Percentiles rank a stretch among this genome's conserved stretches.
These are phyloP conservation scores for Glomus cerebriforme DNA, from an alignment of 192 early-diverging fungal species.

Conservation along the genomic window DNA sequence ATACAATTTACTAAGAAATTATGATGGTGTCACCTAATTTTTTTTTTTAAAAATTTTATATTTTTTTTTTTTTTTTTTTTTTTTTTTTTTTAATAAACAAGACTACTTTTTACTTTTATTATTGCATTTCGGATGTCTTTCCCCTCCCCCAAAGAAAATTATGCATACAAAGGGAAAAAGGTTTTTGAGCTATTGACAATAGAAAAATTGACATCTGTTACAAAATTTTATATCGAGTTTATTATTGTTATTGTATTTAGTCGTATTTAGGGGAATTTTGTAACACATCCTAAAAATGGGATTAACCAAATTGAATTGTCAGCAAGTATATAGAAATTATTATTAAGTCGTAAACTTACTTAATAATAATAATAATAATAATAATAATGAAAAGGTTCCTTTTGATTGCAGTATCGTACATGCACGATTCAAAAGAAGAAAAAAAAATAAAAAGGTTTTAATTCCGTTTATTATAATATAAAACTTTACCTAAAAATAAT, in stretches of 20 bases:
- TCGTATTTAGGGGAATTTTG: neutral
- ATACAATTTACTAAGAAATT: no score
- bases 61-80: no score
- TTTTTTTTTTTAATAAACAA: neutral
- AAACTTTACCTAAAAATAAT: no score
- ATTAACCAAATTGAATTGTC: neutral
- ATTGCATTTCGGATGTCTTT: neutral
- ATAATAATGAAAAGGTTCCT: neutral
- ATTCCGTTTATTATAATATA: no score
- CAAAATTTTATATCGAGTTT: neutral
- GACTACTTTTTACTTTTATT: neutral
- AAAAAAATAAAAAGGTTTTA: no score
- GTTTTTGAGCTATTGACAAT: neutral
- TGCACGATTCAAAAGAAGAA: neutral
- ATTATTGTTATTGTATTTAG: neutral
- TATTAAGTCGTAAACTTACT: no score
- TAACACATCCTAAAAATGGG: no score
- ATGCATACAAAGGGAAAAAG: conserved; percentile 3
- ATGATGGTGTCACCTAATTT: no score
- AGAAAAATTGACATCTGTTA: neutral
- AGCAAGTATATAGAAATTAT: no score
- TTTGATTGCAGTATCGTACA: neutral
- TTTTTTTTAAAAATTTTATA: no score
- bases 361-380: no score
- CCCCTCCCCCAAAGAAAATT: neutral